Evolutionary conservation across 257 asterid genomes (phyloP).

Genomic region (Ehretia macrophylla): DNA sequence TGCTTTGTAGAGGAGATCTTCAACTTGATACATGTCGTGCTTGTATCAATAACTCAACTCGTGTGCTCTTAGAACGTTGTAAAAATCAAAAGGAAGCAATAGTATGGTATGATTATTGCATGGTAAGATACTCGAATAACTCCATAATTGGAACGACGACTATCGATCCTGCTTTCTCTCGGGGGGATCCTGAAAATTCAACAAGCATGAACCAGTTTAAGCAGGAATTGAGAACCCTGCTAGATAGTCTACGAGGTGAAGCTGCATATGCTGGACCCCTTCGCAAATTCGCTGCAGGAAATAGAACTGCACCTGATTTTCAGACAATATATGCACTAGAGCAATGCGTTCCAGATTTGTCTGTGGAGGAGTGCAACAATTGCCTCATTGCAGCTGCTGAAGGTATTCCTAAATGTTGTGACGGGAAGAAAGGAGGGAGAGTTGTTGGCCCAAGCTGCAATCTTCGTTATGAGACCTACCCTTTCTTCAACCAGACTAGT

Average conservation of each 20-base stretch:
- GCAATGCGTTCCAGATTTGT: conserved; percentile 10
- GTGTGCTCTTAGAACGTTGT: conserved; percentile 10
- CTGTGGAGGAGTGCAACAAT: neutral
- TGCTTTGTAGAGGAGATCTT: too few species aligned
- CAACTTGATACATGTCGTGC: too few species aligned
- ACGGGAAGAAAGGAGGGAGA: conserved; percentile 5
- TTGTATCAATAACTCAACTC: too few species aligned
- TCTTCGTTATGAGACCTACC: conserved; percentile 14
- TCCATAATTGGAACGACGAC: too few species aligned
- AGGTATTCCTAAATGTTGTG: neutral
- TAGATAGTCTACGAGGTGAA: neutral
- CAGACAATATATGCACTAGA: conserved; percentile 1
- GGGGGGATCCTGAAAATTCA: too few species aligned
- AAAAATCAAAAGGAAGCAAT: conserved; percentile 15
- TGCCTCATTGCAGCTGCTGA: neutral
- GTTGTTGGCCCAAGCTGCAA: conserved; percentile 14
- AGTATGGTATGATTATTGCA: conserved; percentile 12
- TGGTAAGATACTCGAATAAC: too few species aligned
- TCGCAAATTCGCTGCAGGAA: conserved; percentile 14
- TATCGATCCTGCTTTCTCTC: too few species aligned
- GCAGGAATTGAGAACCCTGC: neutral
- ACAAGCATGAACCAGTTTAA: neutral
- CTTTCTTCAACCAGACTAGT: neutral
- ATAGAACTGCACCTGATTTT: neutral
- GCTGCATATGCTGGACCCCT: conserved; percentile 1